Conservation (phyloP, 192 early-diverging fungal genomes). For the Umbelopsis ramanniana region DNA sequence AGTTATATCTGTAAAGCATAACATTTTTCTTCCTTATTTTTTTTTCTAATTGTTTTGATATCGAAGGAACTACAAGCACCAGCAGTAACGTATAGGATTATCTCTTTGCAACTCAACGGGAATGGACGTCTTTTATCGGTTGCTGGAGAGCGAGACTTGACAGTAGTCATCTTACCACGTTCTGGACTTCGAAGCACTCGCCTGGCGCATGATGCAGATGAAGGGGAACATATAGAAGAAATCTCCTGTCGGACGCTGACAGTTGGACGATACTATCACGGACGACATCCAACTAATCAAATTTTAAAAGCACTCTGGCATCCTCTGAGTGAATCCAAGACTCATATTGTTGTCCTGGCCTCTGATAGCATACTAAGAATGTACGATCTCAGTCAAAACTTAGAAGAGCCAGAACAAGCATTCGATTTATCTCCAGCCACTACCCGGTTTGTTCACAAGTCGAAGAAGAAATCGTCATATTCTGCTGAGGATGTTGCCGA, state of each 20-base stretch:
- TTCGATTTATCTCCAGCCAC: constrained; percentile 49
- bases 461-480: constrained; percentile 29
- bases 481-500: constrained; percentile 43
- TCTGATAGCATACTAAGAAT: constrained; percentile 70
- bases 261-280: constrained; percentile 34
- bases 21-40: neutral
- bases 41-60: neutral
- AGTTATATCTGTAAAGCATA: neutral
- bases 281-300: constrained; percentile 35
- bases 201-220: constrained; percentile 21
- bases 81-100: constrained; percentile 62
- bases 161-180: constrained; percentile 60
- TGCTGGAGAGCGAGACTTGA: constrained; percentile 60
- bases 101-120: constrained; percentile 52
- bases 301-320: constrained; percentile 82
- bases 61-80: constrained; percentile 50
- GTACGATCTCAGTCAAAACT: constrained; percentile 68
- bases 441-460: neutral
- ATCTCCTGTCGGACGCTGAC: constrained; percentile 32
- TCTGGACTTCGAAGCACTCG: constrained; percentile 45
- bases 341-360: constrained; percentile 73
- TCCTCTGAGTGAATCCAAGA: constrained; percentile 68
- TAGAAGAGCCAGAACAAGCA: constrained; percentile 70
- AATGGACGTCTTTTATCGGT: constrained; percentile 67
- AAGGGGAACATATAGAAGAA: constrained; percentile 24